These are phyloP conservation scores for Crithidia acanthocephali DNA, from an alignment of 208 protist species.

Conservation along the genomic window DNA sequence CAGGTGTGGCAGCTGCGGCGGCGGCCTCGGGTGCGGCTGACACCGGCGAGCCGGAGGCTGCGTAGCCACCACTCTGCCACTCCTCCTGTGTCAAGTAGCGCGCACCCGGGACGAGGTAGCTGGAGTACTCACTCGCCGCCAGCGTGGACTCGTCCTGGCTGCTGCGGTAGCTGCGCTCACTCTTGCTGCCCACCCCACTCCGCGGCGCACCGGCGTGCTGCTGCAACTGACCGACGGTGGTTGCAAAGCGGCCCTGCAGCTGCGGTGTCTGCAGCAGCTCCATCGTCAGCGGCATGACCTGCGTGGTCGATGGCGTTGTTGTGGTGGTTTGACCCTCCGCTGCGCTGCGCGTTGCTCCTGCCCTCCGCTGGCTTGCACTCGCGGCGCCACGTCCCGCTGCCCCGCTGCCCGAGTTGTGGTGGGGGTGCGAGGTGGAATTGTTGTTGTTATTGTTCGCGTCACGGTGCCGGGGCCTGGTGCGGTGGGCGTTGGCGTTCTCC, in stretches of 20 bases:
- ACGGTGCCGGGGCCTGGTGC: background rate
- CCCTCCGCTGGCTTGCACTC: background rate
- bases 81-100: constrained; percentile 49
- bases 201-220: background rate
- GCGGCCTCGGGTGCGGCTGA: background rate
- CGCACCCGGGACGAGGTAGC: constrained; percentile 40
- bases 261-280: constrained; percentile 43
- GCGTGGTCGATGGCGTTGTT: background rate
- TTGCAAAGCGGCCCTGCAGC: constrained; percentile 26
- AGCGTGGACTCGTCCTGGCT: constrained; percentile 11
- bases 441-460: background rate
- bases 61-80: constrained; percentile 14
- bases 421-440: too few relatives aligned
- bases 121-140: constrained; percentile 38
- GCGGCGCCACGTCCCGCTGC: too few relatives aligned
- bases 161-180: constrained; percentile 3
- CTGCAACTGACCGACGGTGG: background rate
- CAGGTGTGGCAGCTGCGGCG: background rate
- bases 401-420: too few relatives aligned
- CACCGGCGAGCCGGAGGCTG: background rate
- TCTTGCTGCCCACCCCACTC: background rate
- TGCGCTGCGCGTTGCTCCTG: background rate
- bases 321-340: background rate
- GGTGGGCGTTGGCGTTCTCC: background rate
- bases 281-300: constrained; percentile 34